These are phyloP conservation scores for Xanthoconium separans DNA, from an alignment of 1,284 basidiomycete genomes.

Conservation along the genomic window DNA sequence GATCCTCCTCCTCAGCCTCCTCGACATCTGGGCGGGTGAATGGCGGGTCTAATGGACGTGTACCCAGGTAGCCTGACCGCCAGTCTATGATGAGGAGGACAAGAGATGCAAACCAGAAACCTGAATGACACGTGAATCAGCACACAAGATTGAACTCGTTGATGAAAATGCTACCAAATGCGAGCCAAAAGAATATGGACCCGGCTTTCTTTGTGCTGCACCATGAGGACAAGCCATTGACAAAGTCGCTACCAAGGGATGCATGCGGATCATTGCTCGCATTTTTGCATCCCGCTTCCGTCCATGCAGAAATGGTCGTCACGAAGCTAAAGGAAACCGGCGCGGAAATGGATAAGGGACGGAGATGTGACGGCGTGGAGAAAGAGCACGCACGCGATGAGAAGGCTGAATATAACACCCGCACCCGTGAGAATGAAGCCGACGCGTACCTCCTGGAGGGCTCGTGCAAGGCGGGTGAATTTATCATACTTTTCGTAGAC, in stretches of 20 bases:
- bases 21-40: constrained; percentile 57
- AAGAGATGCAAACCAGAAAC: constrained; percentile 65
- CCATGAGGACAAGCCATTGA: constrained; percentile 70
- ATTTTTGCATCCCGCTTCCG: constrained; percentile 83
- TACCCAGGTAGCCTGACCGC: constrained; percentile 61
- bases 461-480: constrained; percentile 70
- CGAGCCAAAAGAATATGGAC: constrained; percentile 85
- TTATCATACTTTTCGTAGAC: constrained; percentile 86
- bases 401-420: constrained; percentile 62
- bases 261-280: constrained; percentile 70
- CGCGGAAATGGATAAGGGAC: constrained; percentile 5
- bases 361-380: constrained; percentile 3
- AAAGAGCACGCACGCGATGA: constrained; percentile 66
- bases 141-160: not conserved
- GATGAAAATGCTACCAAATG: constrained; percentile 49
- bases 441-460: constrained; percentile 78
- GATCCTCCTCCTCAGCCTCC: constrained; percentile 37
- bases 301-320: constrained; percentile 74
- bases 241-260: constrained; percentile 67
- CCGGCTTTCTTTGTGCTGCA: constrained; percentile 89
- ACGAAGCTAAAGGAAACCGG: constrained; percentile 53
- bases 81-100: constrained; percentile 66
- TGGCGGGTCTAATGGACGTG: constrained; percentile 63
- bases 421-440: constrained; percentile 74
- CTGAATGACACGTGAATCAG: constrained; percentile 36